Evolutionary conservation across 2,329 filamentous ascomycete genomes (phyloP).

Genomic region (Scedosporium aurantiacum): DNA sequence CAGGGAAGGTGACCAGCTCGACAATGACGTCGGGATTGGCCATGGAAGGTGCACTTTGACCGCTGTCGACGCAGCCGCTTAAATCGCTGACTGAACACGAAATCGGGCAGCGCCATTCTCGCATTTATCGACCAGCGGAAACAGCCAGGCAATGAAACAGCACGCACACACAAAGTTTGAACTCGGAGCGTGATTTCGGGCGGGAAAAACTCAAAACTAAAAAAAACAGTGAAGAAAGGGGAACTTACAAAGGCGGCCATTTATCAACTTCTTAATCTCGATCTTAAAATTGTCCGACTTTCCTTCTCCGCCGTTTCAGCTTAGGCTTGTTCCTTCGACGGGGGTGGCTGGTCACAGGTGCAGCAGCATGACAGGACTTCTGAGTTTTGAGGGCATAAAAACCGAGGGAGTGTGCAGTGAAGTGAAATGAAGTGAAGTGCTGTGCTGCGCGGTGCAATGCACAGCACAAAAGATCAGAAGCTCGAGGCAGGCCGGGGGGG

Average conservation of each 20-base stretch:
- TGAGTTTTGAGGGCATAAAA: not conserved
- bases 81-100: not conserved
- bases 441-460: not conserved
- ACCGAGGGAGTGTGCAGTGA: not conserved
- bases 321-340: too few relatives aligned
- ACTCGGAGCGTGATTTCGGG: not conserved
- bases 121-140: not conserved
- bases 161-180: not conserved
- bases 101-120: not conserved
- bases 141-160: not conserved
- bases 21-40: conserved; percentile 1
- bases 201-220: not conserved
- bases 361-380: not conserved
- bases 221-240: not conserved
- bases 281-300: not conserved
- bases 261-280: not conserved
- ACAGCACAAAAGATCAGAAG: not conserved
- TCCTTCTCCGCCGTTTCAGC: too few relatives aligned
- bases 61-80: not conserved
- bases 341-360: not conserved
- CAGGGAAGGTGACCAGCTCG: conserved; percentile 1
- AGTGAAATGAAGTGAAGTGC: too few relatives aligned
- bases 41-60: not conserved
- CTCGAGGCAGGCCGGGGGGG: too few relatives aligned
- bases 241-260: conserved; percentile 8